Base-by-base conservation (phyloP, 192 early-diverging fungal species). In the Coemansia sp. region DNA sequence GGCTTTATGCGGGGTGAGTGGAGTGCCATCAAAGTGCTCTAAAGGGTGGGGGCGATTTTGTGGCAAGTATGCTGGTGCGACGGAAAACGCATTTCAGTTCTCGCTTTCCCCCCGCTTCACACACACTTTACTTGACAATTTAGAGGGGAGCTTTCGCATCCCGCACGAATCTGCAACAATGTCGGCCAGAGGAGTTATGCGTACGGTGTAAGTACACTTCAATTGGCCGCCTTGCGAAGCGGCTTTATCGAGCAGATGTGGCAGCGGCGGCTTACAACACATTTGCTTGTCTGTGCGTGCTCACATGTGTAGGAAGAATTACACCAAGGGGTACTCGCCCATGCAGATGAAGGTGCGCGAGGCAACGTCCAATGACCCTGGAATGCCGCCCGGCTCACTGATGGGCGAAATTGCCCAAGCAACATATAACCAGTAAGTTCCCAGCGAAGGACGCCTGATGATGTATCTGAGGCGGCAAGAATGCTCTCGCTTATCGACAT, bases 281-380 rank as follows among this genome's bases (percentile, higher is more conserved):
- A 31, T 46, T 56, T 15, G 23, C 0, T 25, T 19, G 37, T 15
- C 36, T 51, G 19, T 34, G 14, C 17, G 6, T 34, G 8, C 27
- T 30, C 7, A 30, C n/a, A 10, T 30, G 13, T 60, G 32, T 78
- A 90, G 87, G 52, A 92, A 92, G 81, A 92, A 92, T 75, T 89
- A 88, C 72, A 86, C 87, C 56, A 89, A 88, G 65, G 92, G 94
- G 7, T 97, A 93, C 68, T 83, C 88, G 45, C 90, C 94, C 60
- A 86, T 92, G 27, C 91, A 97, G 70, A 85, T 86, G 75, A 97
- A 92, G 82, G 94, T 94, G 43, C 82, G 86, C 46, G 77, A 84
- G 47, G 89, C 88, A 10, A 91, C 89, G 4, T 88, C 86, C 2
- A 91, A 89, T 62, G 86, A 89, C 61, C 75, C 83, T 50, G 83